Evolutionary conservation across 495 filamentous ascomycete species (phyloP).

Genomic region (Penicillium herquei): DNA sequence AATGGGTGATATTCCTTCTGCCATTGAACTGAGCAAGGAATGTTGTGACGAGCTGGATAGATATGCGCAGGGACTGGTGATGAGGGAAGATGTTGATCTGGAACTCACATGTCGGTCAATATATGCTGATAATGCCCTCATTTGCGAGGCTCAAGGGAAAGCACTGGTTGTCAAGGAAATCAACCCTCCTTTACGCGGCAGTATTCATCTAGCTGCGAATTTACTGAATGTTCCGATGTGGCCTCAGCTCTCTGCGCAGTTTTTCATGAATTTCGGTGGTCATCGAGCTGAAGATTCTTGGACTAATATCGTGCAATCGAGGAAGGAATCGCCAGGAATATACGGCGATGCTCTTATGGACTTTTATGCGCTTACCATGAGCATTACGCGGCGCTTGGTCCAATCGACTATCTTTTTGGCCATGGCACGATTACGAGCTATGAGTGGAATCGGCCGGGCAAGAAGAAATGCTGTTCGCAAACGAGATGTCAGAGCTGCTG

Average conservation of each 20-base stretch:
- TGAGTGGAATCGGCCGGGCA: constrained; percentile 32
- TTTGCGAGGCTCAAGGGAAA: constrained; percentile 38
- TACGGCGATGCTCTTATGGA: constrained; percentile 67
- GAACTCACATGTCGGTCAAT: constrained; percentile 50
- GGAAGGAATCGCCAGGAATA: constrained; percentile 60
- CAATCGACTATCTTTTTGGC: constrained; percentile 66
- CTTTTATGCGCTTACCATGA: constrained; percentile 66
- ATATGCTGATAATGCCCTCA: constrained; percentile 55
- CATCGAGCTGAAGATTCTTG: constrained; percentile 61
- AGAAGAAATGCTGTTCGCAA: constrained; percentile 42
- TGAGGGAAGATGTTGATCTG: constrained; percentile 57
- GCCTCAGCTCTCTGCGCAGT: constrained; percentile 59
- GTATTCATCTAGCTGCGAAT: constrained; percentile 48
- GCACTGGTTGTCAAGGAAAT: constrained; percentile 1
- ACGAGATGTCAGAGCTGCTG: constrained; percentile 65
- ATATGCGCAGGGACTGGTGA: constrained; percentile 59
- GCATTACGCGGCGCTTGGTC: constrained; percentile 66
- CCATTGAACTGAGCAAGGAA: constrained; percentile 66
- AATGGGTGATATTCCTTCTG: constrained; percentile 60
- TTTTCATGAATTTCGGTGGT: constrained; percentile 77
- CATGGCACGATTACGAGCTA: constrained; percentile 52
- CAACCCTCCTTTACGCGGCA: constrained; percentile 23
- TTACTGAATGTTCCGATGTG: constrained; percentile 60
- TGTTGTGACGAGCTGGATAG: constrained; percentile 65
- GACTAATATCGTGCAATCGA: constrained; percentile 43